phyloP scores from a whole-genome alignment of 257 asterid genomes.

The Capsicum baccatum region DNA sequence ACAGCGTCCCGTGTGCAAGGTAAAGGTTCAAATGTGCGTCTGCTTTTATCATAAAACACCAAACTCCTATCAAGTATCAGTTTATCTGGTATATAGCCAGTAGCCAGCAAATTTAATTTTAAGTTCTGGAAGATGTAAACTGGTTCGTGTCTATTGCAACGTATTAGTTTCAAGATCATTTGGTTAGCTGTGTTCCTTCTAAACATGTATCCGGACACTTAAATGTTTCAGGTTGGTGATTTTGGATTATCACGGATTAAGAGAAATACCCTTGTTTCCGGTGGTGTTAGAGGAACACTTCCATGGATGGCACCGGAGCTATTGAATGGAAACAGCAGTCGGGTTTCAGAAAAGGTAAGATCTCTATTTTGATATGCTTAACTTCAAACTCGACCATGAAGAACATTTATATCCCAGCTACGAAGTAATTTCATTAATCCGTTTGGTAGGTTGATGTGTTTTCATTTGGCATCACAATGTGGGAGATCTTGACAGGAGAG shows the following conservation, averaged over 20 bases:
- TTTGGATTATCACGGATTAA: constrained; percentile 88
- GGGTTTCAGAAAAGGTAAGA: constrained; percentile 81
- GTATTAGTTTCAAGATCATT: background rate
- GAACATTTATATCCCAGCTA: constrained; percentile 1
- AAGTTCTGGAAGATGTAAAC: background rate
- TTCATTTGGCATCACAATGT: constrained; percentile 83
- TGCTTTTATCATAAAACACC: background rate
- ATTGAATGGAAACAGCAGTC: constrained; percentile 65
- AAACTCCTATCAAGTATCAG: background rate
- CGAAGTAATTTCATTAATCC: background rate
- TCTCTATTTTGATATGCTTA: constrained; percentile 3
- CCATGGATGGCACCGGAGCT: constrained; percentile 99
- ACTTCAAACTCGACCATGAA: constrained; percentile 3
- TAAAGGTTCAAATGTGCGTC: constrained; percentile 31
- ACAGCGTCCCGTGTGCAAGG: constrained; percentile 90
- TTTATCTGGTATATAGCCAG: constrained; percentile 5
- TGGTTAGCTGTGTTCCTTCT: background rate
- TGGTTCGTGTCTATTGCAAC: background rate
- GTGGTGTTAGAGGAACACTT: constrained; percentile 90
- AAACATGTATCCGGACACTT: background rate
- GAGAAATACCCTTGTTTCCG: constrained; percentile 80
- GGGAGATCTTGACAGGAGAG: constrained; percentile 90
- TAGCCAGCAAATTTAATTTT: constrained; percentile 13
- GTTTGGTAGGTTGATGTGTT: constrained; percentile 78
- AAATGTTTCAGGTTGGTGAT: constrained; percentile 71